A percentile compares a stretch with the other conserved stretches of the same genome.
phyloP scores from a whole-genome alignment of 108 stramenopile species.

The Poteriospumella lacustris region DNA sequence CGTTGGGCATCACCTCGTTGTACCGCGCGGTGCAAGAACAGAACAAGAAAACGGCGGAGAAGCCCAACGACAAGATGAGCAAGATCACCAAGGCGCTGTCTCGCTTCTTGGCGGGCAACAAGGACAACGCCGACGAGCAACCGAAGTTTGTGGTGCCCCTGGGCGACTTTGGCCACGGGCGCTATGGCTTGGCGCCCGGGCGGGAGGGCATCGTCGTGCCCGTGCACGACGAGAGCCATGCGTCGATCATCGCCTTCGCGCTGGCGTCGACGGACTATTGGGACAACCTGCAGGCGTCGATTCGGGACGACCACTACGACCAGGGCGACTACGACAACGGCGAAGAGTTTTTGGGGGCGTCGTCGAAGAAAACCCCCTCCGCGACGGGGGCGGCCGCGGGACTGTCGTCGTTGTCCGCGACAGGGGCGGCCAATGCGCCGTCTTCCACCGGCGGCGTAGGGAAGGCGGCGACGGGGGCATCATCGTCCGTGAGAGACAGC shows the following conservation, averaged over 20 bases:
- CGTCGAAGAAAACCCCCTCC: no score
- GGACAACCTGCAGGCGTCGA: neutral
- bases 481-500: no score
- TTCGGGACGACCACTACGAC: neutral
- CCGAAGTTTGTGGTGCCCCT: slow-evolving; percentile 64
- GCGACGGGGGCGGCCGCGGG: no score
- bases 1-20: neutral
- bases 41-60: neutral
- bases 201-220: slow-evolving; percentile 76
- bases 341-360: no score
- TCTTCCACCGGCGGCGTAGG: no score
- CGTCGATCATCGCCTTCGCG: slow-evolving; percentile 85
- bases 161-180: slow-evolving; percentile 74
- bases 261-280: slow-evolving; percentile 35
- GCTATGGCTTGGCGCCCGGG: slow-evolving; percentile 78
- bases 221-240: slow-evolving; percentile 83
- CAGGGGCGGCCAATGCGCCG: no score
- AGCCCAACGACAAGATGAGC: neutral
- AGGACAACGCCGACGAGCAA: slow-evolving; percentile 29
- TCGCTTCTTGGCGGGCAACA: slow-evolving; percentile 35
- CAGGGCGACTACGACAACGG: no score
- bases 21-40: neutral
- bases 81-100: slow-evolving; percentile 31
- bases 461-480: no score
- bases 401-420: no score